Base-by-base conservation (phyloP, 2,329 filamentous ascomycete genomes). In the Bretziella fagacearum region DNA sequence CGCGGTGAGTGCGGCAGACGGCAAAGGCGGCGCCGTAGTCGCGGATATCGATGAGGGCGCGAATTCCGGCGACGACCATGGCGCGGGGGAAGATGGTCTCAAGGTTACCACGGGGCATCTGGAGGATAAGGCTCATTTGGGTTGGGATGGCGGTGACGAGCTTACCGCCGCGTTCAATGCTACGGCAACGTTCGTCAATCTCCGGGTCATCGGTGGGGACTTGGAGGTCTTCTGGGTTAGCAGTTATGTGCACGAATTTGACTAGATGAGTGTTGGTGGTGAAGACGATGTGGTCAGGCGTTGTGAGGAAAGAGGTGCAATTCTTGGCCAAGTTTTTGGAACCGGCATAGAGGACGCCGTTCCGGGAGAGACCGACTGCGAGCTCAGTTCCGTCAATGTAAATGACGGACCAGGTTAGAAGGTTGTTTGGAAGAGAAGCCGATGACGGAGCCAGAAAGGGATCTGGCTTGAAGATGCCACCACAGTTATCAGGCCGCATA, bases 71-170 rank as follows among this genome's bases (percentile, higher is more conserved):
- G 42, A 98, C 69, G 0, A 98, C 89, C 63, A 98, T 79, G 11
- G 89, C 89, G 51, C 91, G 74, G 13, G 91, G 91, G 57, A 80
- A 96, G 43, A 96, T 87, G 0, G 89, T 96, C 62, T 98, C 91
- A 1, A 96, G 65, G 55, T 98, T 98, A 17, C 91, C 91, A 56
- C 91, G 74, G 1, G 91, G 91, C 84, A 95, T 95, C 60, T 98
- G 91, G 3, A 98, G 67, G 1, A 93, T 75, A 6, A 98, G 68
- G 46, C 78, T 82, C 63, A 93, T 91, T 33, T 77, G 81, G 3
- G 84, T 84, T 1, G 91, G 89, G 62, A 94, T 87, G 23, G 86
- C 85, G 1, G 84, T 91, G 18, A 98, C 78, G 11, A 98, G 71
- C 42, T 77, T 79, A 2, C 83, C 85, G 13, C 91, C 91, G 53